phyloP scores from a whole-genome alignment of 2,329 filamentous ascomycete genomes.

The Elsinoe batatas region DNA sequence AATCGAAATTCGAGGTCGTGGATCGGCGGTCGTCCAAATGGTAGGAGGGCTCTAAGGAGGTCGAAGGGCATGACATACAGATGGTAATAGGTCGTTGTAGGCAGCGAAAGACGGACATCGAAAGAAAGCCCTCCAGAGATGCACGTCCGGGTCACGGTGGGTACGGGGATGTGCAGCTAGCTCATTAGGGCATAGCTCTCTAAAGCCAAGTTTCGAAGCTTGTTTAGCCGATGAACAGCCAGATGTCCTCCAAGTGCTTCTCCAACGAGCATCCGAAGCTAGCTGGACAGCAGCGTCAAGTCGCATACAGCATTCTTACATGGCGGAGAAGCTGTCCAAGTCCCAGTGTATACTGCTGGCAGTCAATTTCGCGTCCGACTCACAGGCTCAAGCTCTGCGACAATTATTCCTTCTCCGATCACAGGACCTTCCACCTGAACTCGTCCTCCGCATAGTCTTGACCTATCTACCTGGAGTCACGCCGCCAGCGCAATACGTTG shows the following conservation, averaged over 20 bases:
- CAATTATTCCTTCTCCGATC: conserved; percentile 20
- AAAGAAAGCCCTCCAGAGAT: neutral
- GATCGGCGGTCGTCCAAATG: no score
- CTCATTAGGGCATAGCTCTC: neutral
- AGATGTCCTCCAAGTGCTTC: neutral
- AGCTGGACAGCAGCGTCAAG: neutral
- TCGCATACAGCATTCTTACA: conserved; percentile 6
- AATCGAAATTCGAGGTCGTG: no score
- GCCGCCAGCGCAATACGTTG: conserved; percentile 52
- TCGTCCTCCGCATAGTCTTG: conserved; percentile 63
- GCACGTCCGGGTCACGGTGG: neutral
- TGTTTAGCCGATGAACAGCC: neutral
- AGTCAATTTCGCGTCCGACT: conserved; percentile 56
- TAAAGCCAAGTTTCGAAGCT: conserved; percentile 2
- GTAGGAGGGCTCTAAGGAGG: no score
- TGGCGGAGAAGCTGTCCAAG: conserved; percentile 42
- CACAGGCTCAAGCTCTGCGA: conserved; percentile 54
- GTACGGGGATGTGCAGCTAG: neutral
- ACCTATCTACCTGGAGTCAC: conserved; percentile 67
- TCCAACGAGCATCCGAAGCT: neutral
- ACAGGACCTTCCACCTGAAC: conserved; percentile 48
- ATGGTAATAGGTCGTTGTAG: no score
- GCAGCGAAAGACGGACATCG: no score
- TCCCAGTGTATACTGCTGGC: conserved; percentile 65
- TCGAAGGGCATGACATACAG: no score